Conservation (phyloP, 2,329 filamentous ascomycete species). For the Fusarium solani-melongenae region DNA sequence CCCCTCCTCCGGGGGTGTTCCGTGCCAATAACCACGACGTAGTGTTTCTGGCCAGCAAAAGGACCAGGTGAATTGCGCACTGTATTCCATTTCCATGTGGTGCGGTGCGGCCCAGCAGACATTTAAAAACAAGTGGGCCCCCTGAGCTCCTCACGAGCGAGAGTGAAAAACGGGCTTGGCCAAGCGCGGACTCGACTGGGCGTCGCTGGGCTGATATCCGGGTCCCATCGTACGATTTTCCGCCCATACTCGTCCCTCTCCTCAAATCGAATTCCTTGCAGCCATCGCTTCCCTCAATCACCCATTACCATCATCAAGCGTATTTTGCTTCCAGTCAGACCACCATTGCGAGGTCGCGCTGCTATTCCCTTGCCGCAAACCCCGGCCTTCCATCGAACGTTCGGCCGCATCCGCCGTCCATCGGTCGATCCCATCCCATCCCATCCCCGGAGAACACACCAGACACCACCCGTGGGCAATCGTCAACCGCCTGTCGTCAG, state of each 20-base stretch:
- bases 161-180: constrained; percentile 31
- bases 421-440: constrained; percentile 38
- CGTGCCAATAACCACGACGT: neutral
- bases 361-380: constrained; percentile 32
- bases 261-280: constrained; percentile 45
- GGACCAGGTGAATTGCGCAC: constrained; percentile 2
- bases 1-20: constrained; percentile 3
- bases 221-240: constrained; percentile 48
- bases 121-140: constrained; percentile 27
- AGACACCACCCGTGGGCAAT: constrained; percentile 6
- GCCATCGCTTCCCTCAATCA: constrained; percentile 38
- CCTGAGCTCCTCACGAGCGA: constrained; percentile 14
- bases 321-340: constrained; percentile 39
- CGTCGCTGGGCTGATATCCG: constrained; percentile 45
- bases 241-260: constrained; percentile 35
- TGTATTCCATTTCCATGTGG: constrained; percentile 18
- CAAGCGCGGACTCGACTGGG: constrained; percentile 37
- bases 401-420: constrained; percentile 42
- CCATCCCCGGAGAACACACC: neutral
- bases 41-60: neutral
- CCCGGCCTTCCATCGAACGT: constrained; percentile 38
- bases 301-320: constrained; percentile 38
- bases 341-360: constrained; percentile 36
- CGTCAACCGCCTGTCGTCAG: constrained; percentile 7
- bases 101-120: neutral